phyloP scores from a whole-genome alignment of 139 green algal species.

The Picochlorum sp. region DNA sequence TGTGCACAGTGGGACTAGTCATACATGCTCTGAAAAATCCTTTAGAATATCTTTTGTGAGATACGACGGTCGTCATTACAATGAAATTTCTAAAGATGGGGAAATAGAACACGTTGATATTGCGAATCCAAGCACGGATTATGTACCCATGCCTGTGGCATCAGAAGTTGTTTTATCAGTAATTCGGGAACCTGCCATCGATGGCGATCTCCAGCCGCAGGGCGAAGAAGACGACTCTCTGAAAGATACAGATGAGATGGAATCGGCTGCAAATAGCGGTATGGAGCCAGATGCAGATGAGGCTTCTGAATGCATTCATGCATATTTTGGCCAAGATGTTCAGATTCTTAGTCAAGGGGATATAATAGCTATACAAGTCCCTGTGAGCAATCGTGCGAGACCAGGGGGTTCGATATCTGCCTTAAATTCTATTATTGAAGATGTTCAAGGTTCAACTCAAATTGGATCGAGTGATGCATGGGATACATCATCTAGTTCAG shows the following conservation, averaged over 20 bases:
- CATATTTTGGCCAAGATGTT: constrained; percentile 6
- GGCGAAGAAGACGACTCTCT: background rate
- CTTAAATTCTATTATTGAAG: background rate
- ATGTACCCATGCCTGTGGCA: constrained; percentile 3
- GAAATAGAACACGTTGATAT: background rate
- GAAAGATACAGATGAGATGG: background rate
- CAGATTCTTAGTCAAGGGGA: constrained; percentile 21
- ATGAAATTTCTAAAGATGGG: too few species aligned
- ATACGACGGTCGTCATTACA: too few species aligned
- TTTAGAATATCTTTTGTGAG: too few species aligned
- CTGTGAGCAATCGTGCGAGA: background rate
- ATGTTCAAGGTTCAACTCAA: too few species aligned
- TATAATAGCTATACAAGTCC: constrained; percentile 18
- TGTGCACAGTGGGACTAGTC: too few species aligned
- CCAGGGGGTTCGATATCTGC: background rate
- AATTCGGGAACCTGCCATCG: background rate
- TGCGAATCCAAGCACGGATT: background rate
- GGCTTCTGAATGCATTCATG: constrained; percentile 6
- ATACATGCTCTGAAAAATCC: too few species aligned
- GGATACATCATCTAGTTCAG: too few species aligned
- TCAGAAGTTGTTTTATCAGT: constrained; percentile 2
- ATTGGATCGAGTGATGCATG: too few species aligned
- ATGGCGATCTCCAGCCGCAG: background rate
- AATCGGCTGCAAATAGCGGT: background rate
- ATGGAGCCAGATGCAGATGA: constrained; percentile 1